Percentiles rank a stretch among this genome's conserved stretches.
Conservation (phyloP, 179 eudicot species). For the Camellia oleifera region DNA sequence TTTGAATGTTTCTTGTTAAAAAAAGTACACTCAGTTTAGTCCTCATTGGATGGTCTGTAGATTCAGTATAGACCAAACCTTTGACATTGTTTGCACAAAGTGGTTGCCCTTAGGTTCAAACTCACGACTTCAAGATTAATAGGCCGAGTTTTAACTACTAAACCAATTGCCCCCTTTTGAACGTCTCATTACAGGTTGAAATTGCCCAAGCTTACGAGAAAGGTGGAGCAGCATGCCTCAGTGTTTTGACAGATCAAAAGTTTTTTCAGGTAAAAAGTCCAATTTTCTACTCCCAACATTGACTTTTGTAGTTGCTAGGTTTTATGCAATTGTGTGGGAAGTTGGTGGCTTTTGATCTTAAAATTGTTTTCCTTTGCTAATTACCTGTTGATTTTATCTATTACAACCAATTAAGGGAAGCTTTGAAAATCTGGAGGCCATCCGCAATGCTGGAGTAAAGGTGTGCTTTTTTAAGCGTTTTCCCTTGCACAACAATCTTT, state of each 20-base stretch:
- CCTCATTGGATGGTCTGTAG: too few relatives aligned
- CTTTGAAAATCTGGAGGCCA: conserved; percentile 86
- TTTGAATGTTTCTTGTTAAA: too few relatives aligned
- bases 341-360: not conserved
- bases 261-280: conserved; percentile 58
- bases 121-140: too few relatives aligned
- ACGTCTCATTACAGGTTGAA: conserved; percentile 49
- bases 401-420: conserved; percentile 48
- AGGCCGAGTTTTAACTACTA: too few relatives aligned
- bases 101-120: too few relatives aligned
- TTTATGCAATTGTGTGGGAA: not conserved
- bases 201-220: conserved; percentile 91
- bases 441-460: conserved; percentile 75
- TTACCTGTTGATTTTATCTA: not conserved
- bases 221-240: conserved; percentile 99
- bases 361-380: not conserved
- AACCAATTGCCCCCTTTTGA: too few relatives aligned
- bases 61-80: too few relatives aligned
- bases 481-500: not conserved
- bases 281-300: not conserved
- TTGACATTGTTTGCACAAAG: too few relatives aligned
- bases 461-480: conserved; percentile 22
- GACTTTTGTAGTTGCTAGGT: not conserved
- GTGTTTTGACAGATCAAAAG: conserved; percentile 90
- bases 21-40: too few relatives aligned